These are phyloP conservation scores for Crithidia acanthocephali DNA, from an alignment of 208 protist species.

Conservation along the genomic window DNA sequence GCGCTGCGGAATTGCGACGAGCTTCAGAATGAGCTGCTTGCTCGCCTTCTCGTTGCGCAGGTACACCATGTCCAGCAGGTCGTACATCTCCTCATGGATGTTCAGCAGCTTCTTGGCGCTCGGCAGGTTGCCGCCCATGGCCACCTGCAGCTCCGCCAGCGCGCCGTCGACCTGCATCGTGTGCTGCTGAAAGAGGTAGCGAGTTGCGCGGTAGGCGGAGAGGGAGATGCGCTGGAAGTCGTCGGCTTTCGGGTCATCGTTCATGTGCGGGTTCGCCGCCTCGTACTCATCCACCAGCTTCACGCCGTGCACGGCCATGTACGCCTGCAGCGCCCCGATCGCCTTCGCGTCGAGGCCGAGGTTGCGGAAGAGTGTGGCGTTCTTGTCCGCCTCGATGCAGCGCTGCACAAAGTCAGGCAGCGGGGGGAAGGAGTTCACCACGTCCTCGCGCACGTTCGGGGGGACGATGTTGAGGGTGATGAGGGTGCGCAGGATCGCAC, in stretches of 20 bases:
- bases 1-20: conserved; percentile 79
- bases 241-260: conserved; percentile 33
- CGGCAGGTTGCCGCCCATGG: conserved; percentile 62
- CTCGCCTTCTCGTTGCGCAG: conserved; percentile 63
- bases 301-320: conserved; percentile 70
- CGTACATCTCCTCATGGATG: conserved; percentile 82
- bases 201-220: conserved; percentile 72
- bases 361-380: conserved; percentile 61
- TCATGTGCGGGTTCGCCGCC: conserved; percentile 29
- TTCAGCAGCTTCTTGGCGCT: conserved; percentile 82
- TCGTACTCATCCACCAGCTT: conserved; percentile 69
- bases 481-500: conserved; percentile 47
- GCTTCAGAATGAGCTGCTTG: conserved; percentile 61
- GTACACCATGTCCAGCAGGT: conserved; percentile 80
- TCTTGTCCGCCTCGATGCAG: conserved; percentile 77
- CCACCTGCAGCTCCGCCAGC: conserved; percentile 67
- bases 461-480: conserved; percentile 66
- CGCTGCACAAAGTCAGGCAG: conserved; percentile 80
- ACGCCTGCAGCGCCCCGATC: conserved; percentile 54
- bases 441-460: conserved; percentile 60
- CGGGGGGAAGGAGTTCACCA: conserved; percentile 68
- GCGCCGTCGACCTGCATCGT: conserved; percentile 78
- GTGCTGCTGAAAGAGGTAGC: conserved; percentile 88
- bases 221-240: conserved; percentile 44
- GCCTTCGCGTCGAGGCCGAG: conserved; percentile 54